A percentile compares a stretch with the other conserved stretches of the same genome.
Conservation (phyloP, 306 rosid species). For the cucumber (Cucumis sativus) region DNA sequence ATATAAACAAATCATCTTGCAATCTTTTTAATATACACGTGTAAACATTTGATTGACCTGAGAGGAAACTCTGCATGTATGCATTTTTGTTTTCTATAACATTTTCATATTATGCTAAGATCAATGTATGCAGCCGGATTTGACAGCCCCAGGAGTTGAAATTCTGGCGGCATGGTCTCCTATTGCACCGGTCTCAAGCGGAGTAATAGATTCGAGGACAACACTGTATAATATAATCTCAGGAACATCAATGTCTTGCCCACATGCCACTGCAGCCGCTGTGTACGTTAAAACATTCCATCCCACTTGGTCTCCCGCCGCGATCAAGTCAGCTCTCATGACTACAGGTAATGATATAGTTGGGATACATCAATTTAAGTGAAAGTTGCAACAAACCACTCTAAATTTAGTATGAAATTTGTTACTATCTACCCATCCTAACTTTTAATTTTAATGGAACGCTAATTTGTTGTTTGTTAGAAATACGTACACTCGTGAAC, state of each 20-base stretch:
- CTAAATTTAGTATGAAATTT: no score
- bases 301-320: constrained; percentile 24
- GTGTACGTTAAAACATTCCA: constrained; percentile 18
- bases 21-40: no score
- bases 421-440: no score
- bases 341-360: constrained; percentile 10
- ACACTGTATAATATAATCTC: constrained; percentile 12
- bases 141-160: constrained; percentile 7
- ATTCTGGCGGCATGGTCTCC: constrained; percentile 36
- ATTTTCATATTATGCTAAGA: neutral
- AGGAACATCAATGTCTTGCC: constrained; percentile 32
- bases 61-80: neutral
- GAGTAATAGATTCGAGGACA: constrained; percentile 7
- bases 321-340: constrained; percentile 26
- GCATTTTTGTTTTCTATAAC: neutral
- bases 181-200: neutral
- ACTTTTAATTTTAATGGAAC: no score
- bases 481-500: no score
- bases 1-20: no score
- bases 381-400: no score
- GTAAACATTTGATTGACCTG: no score
- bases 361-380: no score
- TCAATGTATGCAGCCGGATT: constrained; percentile 3
- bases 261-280: constrained; percentile 18
- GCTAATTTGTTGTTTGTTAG: no score